phyloP scores from a whole-genome alignment of 2,329 filamentous ascomycete genomes.

The Nannizziopsis barbatae region DNA sequence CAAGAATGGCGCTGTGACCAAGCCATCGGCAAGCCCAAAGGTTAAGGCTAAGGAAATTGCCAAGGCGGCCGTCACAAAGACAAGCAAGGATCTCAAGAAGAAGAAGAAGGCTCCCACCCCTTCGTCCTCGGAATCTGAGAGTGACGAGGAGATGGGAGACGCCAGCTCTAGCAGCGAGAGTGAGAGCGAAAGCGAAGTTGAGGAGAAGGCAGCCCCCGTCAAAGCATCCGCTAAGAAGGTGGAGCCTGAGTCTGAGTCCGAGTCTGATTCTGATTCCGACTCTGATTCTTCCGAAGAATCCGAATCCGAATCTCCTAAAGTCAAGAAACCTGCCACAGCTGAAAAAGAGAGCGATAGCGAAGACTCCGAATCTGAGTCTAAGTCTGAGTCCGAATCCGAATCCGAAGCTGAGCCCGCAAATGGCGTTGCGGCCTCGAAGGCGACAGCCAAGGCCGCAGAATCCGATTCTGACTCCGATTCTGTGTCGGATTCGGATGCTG shows the following conservation, averaged over 20 bases:
- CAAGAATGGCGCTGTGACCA: slow-evolving; percentile 38
- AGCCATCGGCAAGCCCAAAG: slow-evolving; percentile 34
- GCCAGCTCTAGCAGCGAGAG: slow-evolving; percentile 13
- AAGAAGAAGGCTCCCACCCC: slow-evolving; percentile 15
- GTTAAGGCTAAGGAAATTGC: slow-evolving; percentile 25
- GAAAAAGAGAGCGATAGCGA: slow-evolving; percentile 9
- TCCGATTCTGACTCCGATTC: background rate
- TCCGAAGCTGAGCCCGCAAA: background rate
- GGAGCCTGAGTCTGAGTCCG: slow-evolving; percentile 14
- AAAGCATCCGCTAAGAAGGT: slow-evolving; percentile 23
- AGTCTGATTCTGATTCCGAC: slow-evolving; percentile 24
- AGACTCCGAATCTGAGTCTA: slow-evolving; percentile 15
- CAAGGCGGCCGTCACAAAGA: slow-evolving; percentile 14
- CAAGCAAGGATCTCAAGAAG: slow-evolving; percentile 9
- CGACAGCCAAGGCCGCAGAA: too few species aligned
- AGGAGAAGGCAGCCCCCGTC: slow-evolving; percentile 15
- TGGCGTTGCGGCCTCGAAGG: background rate
- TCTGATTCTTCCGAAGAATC: slow-evolving; percentile 21
- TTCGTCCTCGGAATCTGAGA: slow-evolving; percentile 12
- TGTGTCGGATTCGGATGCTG: background rate
- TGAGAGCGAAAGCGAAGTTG: slow-evolving; percentile 18
- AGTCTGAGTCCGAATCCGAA: slow-evolving; percentile 9
- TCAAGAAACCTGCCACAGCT: slow-evolving; percentile 8
- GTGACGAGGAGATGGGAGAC: slow-evolving; percentile 11
- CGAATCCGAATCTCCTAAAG: slow-evolving; percentile 13